Evolutionary conservation across 2,329 filamentous ascomycete species (phyloP).

Genomic region (Colletotrichum caudatum): DNA sequence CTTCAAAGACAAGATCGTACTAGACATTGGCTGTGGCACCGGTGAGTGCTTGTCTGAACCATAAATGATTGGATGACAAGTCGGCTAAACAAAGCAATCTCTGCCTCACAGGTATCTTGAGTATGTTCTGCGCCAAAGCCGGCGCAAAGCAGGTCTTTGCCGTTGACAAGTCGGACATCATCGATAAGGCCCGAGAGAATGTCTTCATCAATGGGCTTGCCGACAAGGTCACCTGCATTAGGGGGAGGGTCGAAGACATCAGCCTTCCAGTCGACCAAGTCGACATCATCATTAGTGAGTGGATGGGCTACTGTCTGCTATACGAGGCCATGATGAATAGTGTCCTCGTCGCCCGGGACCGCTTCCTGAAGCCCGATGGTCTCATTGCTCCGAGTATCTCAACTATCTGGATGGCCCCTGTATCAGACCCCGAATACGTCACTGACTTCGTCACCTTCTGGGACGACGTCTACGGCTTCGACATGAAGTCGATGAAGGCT

Average conservation of each 20-base stretch:
- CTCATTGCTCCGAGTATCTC: conserved; percentile 89
- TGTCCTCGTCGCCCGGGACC: conserved; percentile 88
- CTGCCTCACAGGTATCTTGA: conserved; percentile 75
- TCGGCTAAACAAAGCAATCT: background rate
- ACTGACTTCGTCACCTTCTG: conserved; percentile 86
- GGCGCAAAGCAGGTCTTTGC: conserved; percentile 89
- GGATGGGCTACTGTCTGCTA: conserved; percentile 96
- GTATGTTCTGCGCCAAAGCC: conserved; percentile 93
- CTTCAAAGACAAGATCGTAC: conserved; percentile 86
- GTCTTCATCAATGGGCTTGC: conserved; percentile 83
- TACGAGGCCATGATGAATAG: conserved; percentile 98
- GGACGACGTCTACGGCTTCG: conserved; percentile 93
- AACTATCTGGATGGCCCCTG: conserved; percentile 84
- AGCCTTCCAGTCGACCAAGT: conserved; percentile 81
- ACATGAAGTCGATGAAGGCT: conserved; percentile 90
- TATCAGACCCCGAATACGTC: conserved; percentile 82
- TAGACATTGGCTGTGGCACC: conserved; percentile 90
- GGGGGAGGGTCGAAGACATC: conserved; percentile 91
- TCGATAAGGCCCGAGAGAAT: conserved; percentile 87
- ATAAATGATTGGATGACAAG: background rate
- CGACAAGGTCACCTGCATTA: conserved; percentile 80
- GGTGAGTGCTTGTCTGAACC: conserved; percentile 53
- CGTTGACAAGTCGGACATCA: conserved; percentile 92
- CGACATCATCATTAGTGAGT: conserved; percentile 95
- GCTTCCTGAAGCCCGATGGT: conserved; percentile 83